A percentile compares a stretch with the other conserved stretches of the same genome.
These are phyloP conservation scores for Vicia villosa DNA, from an alignment of 306 rosid species.

Conservation along the genomic window DNA sequence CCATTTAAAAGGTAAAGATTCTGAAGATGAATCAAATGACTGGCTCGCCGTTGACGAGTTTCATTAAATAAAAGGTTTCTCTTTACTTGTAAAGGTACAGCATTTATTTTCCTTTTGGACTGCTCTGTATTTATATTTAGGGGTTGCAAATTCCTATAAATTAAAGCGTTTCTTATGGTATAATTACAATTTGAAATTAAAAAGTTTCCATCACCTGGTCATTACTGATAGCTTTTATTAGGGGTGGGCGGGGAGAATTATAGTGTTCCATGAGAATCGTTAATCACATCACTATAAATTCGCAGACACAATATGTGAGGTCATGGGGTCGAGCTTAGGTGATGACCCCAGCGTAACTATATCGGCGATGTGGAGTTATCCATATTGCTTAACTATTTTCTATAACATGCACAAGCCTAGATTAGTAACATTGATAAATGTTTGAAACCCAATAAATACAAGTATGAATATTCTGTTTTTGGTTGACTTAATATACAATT, in stretches of 20 bases:
- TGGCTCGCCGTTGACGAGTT: constrained; percentile 79
- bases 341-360: no score
- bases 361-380: neutral
- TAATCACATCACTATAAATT: no score
- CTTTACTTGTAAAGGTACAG: constrained; percentile 50
- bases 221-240: neutral
- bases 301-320: no score
- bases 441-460: constrained; percentile 2
- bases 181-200: neutral
- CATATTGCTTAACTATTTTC: neutral
- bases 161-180: constrained; percentile 25
- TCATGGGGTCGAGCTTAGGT: no score
- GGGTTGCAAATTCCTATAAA: constrained; percentile 25
- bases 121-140: constrained; percentile 40
- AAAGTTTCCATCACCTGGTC: neutral
- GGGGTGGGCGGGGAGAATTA: no score
- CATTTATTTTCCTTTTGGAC: constrained; percentile 1
- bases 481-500: constrained; percentile 20
- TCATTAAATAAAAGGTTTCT: constrained; percentile 43
- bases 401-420: constrained; percentile 20
- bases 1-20: constrained; percentile 59
- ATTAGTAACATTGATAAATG: constrained; percentile 11
- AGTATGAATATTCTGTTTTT: constrained; percentile 2
- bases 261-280: no score
- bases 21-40: constrained; percentile 85